phyloP scores from a whole-genome alignment of 768 basidiomycete species.

The Mycena indigotica region DNA sequence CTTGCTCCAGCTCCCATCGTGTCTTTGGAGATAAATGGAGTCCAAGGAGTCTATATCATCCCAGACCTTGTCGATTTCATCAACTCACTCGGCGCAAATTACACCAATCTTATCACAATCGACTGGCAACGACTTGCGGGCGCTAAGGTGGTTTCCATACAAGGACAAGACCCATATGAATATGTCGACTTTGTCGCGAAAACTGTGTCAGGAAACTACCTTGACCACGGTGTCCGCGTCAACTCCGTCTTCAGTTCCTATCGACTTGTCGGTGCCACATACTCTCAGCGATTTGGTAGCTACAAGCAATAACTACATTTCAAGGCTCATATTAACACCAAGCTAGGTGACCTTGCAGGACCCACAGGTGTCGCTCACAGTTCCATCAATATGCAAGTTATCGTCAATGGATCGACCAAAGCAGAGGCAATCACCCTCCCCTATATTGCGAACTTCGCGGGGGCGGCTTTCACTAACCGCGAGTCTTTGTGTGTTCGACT shows the following conservation, averaged over 20 bases:
- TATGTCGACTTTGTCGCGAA: conserved; percentile 60
- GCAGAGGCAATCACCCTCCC: conserved; percentile 55
- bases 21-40: conserved; percentile 50
- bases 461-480: conserved; percentile 51
- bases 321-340: too few species aligned
- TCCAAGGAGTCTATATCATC: conserved; percentile 51
- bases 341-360: conserved; percentile 49
- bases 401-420: conserved; percentile 47
- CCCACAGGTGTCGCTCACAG: conserved; percentile 49
- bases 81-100: conserved; percentile 45
- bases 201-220: conserved; percentile 63
- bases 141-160: conserved; percentile 56
- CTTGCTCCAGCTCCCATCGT: conserved; percentile 60
- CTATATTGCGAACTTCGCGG: conserved; percentile 51
- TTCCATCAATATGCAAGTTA: conserved; percentile 50
- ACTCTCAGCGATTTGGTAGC: conserved; percentile 61
- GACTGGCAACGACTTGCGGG: conserved; percentile 65
- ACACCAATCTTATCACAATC: conserved; percentile 51
- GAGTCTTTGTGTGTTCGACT: conserved; percentile 50
- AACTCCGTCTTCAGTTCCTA: conserved; percentile 67
- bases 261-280: conserved; percentile 45
- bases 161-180: conserved; percentile 52
- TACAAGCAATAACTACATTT: too few species aligned
- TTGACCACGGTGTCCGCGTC: conserved; percentile 64
- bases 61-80: conserved; percentile 59